Base-by-base conservation (phyloP, 805 yeast species). In the Zygosaccharomyces rouxii region DNA sequence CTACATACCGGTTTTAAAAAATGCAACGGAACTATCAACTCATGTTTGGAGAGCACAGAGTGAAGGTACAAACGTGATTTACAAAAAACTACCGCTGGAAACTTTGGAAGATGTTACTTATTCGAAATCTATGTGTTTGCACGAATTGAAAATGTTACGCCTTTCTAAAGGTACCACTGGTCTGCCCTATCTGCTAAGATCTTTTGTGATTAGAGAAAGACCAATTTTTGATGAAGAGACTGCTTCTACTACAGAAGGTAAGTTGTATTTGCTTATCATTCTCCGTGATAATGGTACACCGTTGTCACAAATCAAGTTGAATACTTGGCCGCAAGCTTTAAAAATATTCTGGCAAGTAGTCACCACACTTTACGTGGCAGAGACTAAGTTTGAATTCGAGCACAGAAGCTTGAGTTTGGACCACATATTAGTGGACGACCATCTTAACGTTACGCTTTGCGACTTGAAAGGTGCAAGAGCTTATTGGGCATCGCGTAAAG, bases 371-470 rank as follows among this genome's bases (percentile, higher is more conserved):
- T 73, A 77, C 22, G 65, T 64, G 7, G 83, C 80, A 1, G 89
- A 85, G 62, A 62, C 68, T 13, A 59, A 67, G 31, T 68, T 69
- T 50, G 71, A 75, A 51, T 84, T 84, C 64, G 90, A 84, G 64
- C 92, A 85, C 57, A 71, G 92, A 41, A 87, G 84, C 62, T 64
- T 85, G 50, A 84, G 81, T 52, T 73, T 84, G 75, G 83, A 83
- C 10, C 84, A 84, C 57, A 69, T 84, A 46, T 67, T 82, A 13
- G 68, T 84, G 14, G 71, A 71, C 43, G 54, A 56, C 11, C 50
- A 57, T 6, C 63, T 64, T 13, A 70, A 69, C 48, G 79, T 79
- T 4, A 75, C 78, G 10, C 58, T 84, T 6, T 79, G 82, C 50
- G 87, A 83, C 55, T 77, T 76, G 54, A 76, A 83, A 10, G 68